phyloP scores from a whole-genome alignment of 306 rosid genomes.

The Potentilla sterilis region DNA sequence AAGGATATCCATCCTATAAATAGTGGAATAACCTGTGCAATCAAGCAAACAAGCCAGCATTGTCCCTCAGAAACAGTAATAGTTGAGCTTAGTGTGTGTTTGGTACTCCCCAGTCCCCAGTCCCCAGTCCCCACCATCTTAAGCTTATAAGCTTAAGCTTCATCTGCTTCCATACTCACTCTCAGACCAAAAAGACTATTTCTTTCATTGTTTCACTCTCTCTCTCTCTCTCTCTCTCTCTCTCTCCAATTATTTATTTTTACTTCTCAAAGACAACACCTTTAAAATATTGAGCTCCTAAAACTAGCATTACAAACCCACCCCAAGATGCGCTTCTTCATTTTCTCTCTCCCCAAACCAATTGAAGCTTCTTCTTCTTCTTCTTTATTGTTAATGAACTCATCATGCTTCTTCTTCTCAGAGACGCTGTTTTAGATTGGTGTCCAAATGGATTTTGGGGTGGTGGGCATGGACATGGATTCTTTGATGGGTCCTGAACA shows the following conservation, averaged over 20 bases:
- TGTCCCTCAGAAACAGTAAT: neutral
- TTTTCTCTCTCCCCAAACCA: slow-evolving; percentile 20
- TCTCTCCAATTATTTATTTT: slow-evolving; percentile 26
- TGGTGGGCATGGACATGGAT: slow-evolving; percentile 37
- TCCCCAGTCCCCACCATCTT: neutral
- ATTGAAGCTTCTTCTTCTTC: slow-evolving; percentile 2
- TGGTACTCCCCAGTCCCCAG: neutral
- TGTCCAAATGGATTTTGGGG: slow-evolving; percentile 48
- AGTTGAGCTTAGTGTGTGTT: neutral
- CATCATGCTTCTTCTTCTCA: slow-evolving; percentile 21
- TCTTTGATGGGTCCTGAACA: slow-evolving; percentile 27
- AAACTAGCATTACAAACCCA: slow-evolving; percentile 12
- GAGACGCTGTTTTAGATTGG: slow-evolving; percentile 27
- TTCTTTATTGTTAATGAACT: slow-evolving; percentile 33
- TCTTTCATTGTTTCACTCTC: slow-evolving; percentile 5
- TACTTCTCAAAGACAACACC: slow-evolving; percentile 23
- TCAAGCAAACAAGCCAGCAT: neutral
- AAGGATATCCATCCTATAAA: neutral
- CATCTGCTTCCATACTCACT: neutral
- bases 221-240: slow-evolving; percentile 25
- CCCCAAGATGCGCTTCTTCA: slow-evolving; percentile 34
- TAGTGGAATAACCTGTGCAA: neutral
- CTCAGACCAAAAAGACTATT: neutral
- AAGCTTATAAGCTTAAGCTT: neutral
- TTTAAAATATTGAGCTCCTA: slow-evolving; percentile 25